A percentile compares a stretch with the other conserved stretches of the same genome.
Evolutionary conservation across 495 filamentous ascomycete species (phyloP).

Genomic region (Aspergillus avenaceus): DNA sequence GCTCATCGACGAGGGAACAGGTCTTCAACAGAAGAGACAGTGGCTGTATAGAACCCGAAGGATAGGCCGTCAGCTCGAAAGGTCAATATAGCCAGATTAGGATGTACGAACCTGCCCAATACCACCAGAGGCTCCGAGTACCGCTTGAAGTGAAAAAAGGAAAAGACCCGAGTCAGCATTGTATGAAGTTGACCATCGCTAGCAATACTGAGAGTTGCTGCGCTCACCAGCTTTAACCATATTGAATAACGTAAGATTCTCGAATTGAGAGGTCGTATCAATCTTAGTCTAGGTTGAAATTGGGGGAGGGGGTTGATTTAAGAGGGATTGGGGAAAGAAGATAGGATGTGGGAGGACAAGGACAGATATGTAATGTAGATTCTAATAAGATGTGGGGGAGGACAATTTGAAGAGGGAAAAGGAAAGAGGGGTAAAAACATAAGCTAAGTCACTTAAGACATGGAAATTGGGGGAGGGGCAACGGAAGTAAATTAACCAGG

Average conservation of each 20-base stretch:
- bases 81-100: neutral
- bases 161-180: constrained; percentile 1
- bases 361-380: constrained; percentile 1
- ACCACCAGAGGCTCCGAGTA: constrained; percentile 94
- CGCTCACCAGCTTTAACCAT: constrained; percentile 87
- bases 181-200: neutral
- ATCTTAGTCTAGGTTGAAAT: neutral
- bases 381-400: constrained; percentile 9
- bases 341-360: constrained; percentile 12
- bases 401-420: constrained; percentile 17
- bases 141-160: no score
- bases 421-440: constrained; percentile 3
- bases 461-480: neutral
- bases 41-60: constrained; percentile 55
- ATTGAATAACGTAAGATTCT: constrained; percentile 28
- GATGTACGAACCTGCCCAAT: constrained; percentile 79
- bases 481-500: neutral
- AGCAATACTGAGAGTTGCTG: neutral
- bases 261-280: neutral
- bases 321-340: constrained; percentile 1
- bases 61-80: neutral
- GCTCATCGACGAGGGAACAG: constrained; percentile 78
- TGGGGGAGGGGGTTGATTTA: neutral
- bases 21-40: constrained; percentile 93
- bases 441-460: neutral